phyloP scores from a whole-genome alignment of 2,329 filamentous ascomycete genomes.

The Exutisphaerella laricina region DNA sequence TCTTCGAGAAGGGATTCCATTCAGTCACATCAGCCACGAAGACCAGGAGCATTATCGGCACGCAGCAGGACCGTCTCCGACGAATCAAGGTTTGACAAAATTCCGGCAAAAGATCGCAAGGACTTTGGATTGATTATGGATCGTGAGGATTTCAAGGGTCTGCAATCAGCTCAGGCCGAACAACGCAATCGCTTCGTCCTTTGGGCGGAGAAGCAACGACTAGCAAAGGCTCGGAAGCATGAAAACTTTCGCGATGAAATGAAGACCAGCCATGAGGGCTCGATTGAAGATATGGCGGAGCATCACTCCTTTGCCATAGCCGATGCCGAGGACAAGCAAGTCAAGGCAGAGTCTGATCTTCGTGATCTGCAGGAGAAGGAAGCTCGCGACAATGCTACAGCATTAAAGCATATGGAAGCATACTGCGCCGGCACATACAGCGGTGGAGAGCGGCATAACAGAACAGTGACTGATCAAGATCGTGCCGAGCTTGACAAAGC shows the following conservation, averaged over 20 bases:
- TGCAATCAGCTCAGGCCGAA: constrained; percentile 25
- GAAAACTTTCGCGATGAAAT: constrained; percentile 16
- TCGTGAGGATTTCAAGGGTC: constrained; percentile 25
- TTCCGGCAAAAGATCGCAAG: constrained; percentile 12
- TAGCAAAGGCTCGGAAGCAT: constrained; percentile 20
- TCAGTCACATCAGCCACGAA: constrained; percentile 5
- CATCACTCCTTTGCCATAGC: constrained; percentile 38
- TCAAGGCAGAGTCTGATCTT: constrained; percentile 40
- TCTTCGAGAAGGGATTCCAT: constrained; percentile 15
- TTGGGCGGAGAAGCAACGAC: constrained; percentile 25
- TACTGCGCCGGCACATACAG: constrained; percentile 40
- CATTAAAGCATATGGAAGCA: constrained; percentile 45
- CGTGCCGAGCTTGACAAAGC: constrained; percentile 40
- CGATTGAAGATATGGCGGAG: constrained; percentile 25
- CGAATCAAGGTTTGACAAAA: constrained; percentile 14
- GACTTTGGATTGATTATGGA: constrained; percentile 21
- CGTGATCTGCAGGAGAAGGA: constrained; percentile 39
- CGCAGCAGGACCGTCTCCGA: constrained; percentile 17
- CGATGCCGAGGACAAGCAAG: constrained; percentile 42
- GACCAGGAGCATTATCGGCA: constrained; percentile 3
- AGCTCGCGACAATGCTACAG: constrained; percentile 40
- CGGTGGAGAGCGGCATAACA: constrained; percentile 28
- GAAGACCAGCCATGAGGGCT: constrained; percentile 18
- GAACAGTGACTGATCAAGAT: constrained; percentile 42
- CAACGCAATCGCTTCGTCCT: constrained; percentile 29